Conservation (phyloP, 306 rosid species). For the Sphenostylis stenocarpa region DNA sequence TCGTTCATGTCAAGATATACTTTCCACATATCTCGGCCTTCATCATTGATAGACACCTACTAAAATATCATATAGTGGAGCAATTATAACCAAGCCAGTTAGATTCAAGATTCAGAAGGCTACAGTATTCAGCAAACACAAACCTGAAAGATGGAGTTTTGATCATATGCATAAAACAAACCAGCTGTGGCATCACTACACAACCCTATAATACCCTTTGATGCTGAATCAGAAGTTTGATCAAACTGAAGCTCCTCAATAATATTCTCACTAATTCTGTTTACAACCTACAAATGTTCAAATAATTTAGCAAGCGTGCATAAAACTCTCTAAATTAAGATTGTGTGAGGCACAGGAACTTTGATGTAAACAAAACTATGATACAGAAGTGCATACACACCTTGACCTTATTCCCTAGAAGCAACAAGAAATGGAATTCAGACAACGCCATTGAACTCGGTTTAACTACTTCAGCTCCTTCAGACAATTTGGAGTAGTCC, state of each 20-base stretch:
- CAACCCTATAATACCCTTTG: slow-evolving; percentile 89
- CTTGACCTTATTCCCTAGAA: slow-evolving; percentile 85
- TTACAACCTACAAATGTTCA: slow-evolving; percentile 68
- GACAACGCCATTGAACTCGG: slow-evolving; percentile 93
- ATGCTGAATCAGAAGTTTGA: slow-evolving; percentile 75
- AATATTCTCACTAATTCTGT: slow-evolving; percentile 90
- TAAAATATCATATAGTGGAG: slow-evolving; percentile 53
- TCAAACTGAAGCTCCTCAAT: slow-evolving; percentile 98
- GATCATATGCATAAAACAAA: slow-evolving; percentile 91
- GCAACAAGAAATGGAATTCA: slow-evolving; percentile 94
- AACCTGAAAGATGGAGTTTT: slow-evolving; percentile 94
- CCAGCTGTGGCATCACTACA: slow-evolving; percentile 99
- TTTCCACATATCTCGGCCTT: slow-evolving; percentile 98
- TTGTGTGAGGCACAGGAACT: slow-evolving; percentile 67
- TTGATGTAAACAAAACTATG: slow-evolving; percentile 40
- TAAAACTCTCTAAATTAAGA: slow-evolving; percentile 7
- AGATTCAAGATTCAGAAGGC: slow-evolving; percentile 23
- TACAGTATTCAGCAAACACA: slow-evolving; percentile 34
- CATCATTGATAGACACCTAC: slow-evolving; percentile 93
- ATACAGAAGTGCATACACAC: slow-evolving; percentile 6
- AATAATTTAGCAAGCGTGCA: slow-evolving; percentile 32
- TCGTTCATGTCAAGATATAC: slow-evolving; percentile 95
- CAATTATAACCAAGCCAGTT: slow-evolving; percentile 28
- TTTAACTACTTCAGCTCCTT: slow-evolving; percentile 68
- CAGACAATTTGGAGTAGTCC: slow-evolving; percentile 73